Percentiles rank a stretch among this genome's conserved stretches.
phyloP scores from a whole-genome alignment of 768 basidiomycete genomes.

The Pleurotus ostreatus region DNA sequence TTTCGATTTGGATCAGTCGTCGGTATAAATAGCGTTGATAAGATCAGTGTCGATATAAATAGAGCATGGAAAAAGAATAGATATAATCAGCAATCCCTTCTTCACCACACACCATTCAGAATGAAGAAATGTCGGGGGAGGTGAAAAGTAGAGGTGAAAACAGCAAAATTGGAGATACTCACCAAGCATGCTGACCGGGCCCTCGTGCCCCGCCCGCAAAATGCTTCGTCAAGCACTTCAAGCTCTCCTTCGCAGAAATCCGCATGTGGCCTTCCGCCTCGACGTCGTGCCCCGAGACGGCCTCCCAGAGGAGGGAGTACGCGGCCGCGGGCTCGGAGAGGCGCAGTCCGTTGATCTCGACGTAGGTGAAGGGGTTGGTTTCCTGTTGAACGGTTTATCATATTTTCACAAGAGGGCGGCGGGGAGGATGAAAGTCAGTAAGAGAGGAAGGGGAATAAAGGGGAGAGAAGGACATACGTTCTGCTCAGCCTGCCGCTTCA shows the following conservation, averaged over 20 bases:
- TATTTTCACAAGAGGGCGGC: not conserved
- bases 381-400: slow-evolving; percentile 48
- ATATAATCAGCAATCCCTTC: too few species aligned
- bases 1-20: too few species aligned
- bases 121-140: too few species aligned
- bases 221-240: slow-evolving; percentile 72
- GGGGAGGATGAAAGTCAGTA: too few species aligned
- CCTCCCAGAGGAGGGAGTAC: slow-evolving; percentile 90
- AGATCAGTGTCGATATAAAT: too few species aligned
- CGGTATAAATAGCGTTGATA: too few species aligned
- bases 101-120: too few species aligned
- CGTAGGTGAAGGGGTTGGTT: slow-evolving; percentile 90
- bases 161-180: slow-evolving; percentile 19
- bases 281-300: slow-evolving; percentile 77
- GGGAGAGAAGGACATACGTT: slow-evolving; percentile 39
- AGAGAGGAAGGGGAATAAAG: not conserved
- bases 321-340: slow-evolving; percentile 92
- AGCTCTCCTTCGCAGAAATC: slow-evolving; percentile 75
- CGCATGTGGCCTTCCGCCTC: slow-evolving; percentile 58
- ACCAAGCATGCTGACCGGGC: slow-evolving; percentile 89
- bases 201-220: slow-evolving; percentile 68
- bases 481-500: slow-evolving; percentile 83
- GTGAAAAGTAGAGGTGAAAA: too few species aligned
- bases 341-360: slow-evolving; percentile 95
- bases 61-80: too few species aligned